Evolutionary conservation across 148 eudicot species (phyloP).

Genomic region (Silene uniflora): DNA sequence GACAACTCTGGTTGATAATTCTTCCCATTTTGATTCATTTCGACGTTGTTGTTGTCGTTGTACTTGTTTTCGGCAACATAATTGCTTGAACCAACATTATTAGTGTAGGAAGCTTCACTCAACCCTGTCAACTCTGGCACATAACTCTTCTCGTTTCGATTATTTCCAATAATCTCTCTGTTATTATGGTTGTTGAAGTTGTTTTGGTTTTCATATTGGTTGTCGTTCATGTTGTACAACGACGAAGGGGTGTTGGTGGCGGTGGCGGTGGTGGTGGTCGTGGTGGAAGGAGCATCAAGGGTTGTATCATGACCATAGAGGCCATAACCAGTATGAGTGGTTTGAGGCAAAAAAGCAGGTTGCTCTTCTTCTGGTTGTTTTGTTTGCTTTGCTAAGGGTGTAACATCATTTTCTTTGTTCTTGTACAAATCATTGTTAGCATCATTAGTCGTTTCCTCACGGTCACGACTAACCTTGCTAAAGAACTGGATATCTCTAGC

Average conservation of each 20-base stretch:
- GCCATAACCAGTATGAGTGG: conserved; percentile 54
- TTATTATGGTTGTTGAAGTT: conserved; percentile 8
- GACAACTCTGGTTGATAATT: conserved; percentile 13
- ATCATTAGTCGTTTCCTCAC: neutral
- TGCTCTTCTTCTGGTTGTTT: conserved; percentile 26
- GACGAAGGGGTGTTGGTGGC: conserved; percentile 14
- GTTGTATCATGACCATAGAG: conserved; percentile 61
- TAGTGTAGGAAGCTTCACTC: conserved; percentile 13
- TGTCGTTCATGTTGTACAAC: conserved; percentile 15
- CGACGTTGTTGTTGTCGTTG: conserved; percentile 12
- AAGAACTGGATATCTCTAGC: conserved; percentile 82
- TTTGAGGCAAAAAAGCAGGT: conserved; percentile 52
- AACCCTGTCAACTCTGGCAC: conserved; percentile 27
- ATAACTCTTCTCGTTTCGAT: conserved; percentile 24
- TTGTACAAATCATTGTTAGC: neutral
- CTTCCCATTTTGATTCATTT: conserved; percentile 5
- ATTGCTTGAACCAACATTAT: conserved; percentile 2
- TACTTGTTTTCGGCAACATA: conserved; percentile 5
- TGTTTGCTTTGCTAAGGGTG: conserved; percentile 17
- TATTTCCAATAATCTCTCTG: neutral
- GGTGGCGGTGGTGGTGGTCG: conserved; percentile 27
- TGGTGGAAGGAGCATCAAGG: conserved; percentile 49
- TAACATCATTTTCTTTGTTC: conserved; percentile 12
- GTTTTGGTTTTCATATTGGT: conserved; percentile 4
- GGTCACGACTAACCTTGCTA: conserved; percentile 46